Conservation (phyloP, 345 rosid genomes). For the Melastoma malabathricum region DNA sequence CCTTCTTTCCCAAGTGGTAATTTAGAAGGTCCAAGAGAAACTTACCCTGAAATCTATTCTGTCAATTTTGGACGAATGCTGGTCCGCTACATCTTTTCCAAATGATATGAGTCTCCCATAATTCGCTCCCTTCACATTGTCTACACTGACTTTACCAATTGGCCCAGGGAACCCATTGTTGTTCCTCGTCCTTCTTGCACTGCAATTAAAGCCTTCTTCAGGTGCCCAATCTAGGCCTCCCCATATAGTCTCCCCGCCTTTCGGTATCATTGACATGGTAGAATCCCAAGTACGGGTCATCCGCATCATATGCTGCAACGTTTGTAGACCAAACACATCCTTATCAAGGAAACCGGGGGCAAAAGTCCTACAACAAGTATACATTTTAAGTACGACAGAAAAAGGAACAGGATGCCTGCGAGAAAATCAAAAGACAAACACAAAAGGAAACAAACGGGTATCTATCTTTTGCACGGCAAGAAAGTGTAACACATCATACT, state of each 20-base stretch:
- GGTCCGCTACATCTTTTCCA: conserved; percentile 39
- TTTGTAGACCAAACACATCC: conserved; percentile 43
- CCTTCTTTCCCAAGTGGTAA: background rate
- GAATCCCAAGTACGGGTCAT: conserved; percentile 67
- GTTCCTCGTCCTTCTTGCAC: conserved; percentile 18
- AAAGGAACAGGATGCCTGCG: background rate
- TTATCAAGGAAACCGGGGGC: conserved; percentile 53
- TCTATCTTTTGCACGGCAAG: too few relatives aligned
- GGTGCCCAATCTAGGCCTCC: conserved; percentile 64
- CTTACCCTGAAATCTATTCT: conserved; percentile 46
- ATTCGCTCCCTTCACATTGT: conserved; percentile 13
- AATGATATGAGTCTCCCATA: conserved; percentile 60
- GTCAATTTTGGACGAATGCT: conserved; percentile 33
- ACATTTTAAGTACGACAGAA: conserved; percentile 2
- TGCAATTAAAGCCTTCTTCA: conserved; percentile 26
- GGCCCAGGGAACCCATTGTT: conserved; percentile 7
- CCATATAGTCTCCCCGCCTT: conserved; percentile 67
- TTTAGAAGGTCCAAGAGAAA: conserved; percentile 5
- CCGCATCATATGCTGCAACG: conserved; percentile 50
- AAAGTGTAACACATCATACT: background rate
- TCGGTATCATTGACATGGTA: conserved; percentile 64
- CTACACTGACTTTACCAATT: conserved; percentile 9
- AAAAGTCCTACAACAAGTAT: conserved; percentile 27
- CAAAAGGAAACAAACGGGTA: background rate
- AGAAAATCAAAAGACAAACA: background rate